Base-by-base conservation (phyloP, 208 protist genomes). In the Trypanosoma grayi region DNA sequence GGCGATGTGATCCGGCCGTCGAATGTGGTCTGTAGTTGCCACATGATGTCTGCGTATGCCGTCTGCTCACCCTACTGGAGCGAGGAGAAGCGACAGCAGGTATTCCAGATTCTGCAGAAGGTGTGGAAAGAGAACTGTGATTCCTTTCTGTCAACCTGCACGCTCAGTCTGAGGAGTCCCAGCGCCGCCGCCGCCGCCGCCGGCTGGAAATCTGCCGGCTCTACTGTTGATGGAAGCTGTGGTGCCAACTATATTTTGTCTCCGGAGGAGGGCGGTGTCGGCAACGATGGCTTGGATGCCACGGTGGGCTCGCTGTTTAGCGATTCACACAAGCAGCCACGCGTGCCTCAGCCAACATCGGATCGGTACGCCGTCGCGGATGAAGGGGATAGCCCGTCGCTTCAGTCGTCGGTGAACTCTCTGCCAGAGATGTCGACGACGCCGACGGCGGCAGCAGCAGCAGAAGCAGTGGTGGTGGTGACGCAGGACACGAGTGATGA, bases 41-140 rank as follows among this genome's bases (percentile, higher is more conserved):
- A 50, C 36, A 57, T 25, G 39, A 58, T 65, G 51, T 24, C 20
- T 22, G 28, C 33, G 1, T 72, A 65, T 60, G 58, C 43, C 7
- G 11, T 72, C 13, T 64, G 50, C n/a, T 72, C 66, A 13, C 56
- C 56, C 6, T 36, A 72, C 30, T 65, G 66, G 57, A 34, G 16
- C 33, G 66, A 72, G 48, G 58, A 64, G 33, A 45, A 59, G 28
- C 22, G 31, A 27, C 34, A 65, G 22, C 2, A 59, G n/a, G 20
- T 36, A 10, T 65, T 72, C 30, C 50, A 45, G 14, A 4, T 47
- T 3, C 39, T 72, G 18, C 34, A 52, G 22, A 51, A 48, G 22
- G 9, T 52, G 7, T 60, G 47, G 37, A 27, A 44, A 39, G 48
- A 65, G 31, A 41, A 44, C 8, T 39, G 41, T 52, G 50, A 52